Percentiles rank a stretch among this genome's conserved stretches.
Evolutionary conservation across 345 rosid genomes (phyloP).

Genomic region (Brassica nigra): DNA sequence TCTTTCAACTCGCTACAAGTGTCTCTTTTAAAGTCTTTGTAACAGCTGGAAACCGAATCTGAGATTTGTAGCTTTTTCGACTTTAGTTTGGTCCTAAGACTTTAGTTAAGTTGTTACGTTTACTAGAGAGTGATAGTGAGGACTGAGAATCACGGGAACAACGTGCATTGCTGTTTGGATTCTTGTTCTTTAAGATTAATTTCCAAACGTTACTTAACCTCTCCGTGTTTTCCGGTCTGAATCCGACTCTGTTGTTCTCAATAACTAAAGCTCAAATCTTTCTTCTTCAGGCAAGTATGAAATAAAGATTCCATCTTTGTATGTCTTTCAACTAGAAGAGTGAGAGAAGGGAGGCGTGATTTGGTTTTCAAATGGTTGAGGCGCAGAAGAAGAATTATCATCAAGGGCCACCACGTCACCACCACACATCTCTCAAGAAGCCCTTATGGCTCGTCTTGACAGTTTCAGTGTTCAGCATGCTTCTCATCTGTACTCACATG

Average conservation of each 20-base stretch:
- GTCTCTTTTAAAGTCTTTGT: neutral
- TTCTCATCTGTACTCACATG: conserved; percentile 72
- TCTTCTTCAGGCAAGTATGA: conserved; percentile 10
- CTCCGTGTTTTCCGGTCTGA: neutral
- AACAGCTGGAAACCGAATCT: conserved; percentile 14
- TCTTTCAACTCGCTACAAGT: neutral
- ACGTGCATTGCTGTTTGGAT: conserved; percentile 29
- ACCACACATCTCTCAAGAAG: conserved; percentile 69
- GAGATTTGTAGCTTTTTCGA: conserved; percentile 27
- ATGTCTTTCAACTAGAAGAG: conserved; percentile 46
- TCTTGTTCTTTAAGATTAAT: neutral
- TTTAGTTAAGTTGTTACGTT: neutral
- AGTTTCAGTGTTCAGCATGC: conserved; percentile 75
- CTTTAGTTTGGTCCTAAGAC: conserved; percentile 13
- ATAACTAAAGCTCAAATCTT: neutral
- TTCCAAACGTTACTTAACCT: neutral
- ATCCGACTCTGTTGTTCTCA: neutral
- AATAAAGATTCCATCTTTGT: conserved; percentile 18
- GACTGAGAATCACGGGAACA: conserved; percentile 25
- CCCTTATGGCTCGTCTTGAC: conserved; percentile 78
- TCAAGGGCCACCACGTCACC: conserved; percentile 62
- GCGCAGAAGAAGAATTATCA: conserved; percentile 51
- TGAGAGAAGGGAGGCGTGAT: conserved; percentile 30
- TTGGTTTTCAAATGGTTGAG: conserved; percentile 58
- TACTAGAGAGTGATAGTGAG: conserved; percentile 14